Evolutionary conservation across 2,329 filamentous ascomycete species (phyloP).

Genomic region (Colletotrichum coccodes): DNA sequence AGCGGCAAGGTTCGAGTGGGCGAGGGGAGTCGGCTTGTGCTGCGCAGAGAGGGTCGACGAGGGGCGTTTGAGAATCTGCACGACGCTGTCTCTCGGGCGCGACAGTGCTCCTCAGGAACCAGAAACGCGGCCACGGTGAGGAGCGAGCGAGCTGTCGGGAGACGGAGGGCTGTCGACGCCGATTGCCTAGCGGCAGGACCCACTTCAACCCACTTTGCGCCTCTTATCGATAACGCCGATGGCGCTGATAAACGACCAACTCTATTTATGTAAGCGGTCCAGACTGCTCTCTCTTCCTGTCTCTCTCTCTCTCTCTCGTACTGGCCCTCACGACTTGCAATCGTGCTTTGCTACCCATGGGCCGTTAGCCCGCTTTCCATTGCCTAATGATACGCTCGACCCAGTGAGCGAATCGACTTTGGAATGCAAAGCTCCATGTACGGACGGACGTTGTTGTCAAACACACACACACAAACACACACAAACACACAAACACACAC

Average conservation of each 20-base stretch:
- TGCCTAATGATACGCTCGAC: neutral
- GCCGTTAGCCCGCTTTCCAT: neutral
- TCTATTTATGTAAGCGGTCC: slow-evolving; percentile 16
- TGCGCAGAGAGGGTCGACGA: neutral
- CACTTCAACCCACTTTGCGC: slow-evolving; percentile 13
- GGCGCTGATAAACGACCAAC: no score
- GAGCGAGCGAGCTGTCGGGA: neutral
- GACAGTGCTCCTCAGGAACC: slow-evolving; percentile 7
- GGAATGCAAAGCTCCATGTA: neutral
- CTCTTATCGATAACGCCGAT: neutral
- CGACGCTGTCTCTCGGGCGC: slow-evolving; percentile 16
- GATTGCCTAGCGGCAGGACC: neutral
- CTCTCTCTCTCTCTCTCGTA: neutral
- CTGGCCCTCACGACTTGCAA: slow-evolving; percentile 1
- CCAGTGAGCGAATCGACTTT: neutral
- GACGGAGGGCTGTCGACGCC: neutral
- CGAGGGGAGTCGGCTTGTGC: neutral
- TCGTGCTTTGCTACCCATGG: neutral
- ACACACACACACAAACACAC: neutral
- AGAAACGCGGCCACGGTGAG: neutral
- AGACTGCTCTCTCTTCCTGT: no score
- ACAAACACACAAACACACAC: slow-evolving; percentile 4
- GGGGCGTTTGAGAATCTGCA: slow-evolving; percentile 26
- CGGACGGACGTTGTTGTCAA: slow-evolving; percentile 16
- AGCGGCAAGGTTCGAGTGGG: neutral